A percentile compares a stretch with the other conserved stretches of the same genome.
Conservation (phyloP, 2,329 filamentous ascomycete genomes). For the Aspergillus terreus region DNA sequence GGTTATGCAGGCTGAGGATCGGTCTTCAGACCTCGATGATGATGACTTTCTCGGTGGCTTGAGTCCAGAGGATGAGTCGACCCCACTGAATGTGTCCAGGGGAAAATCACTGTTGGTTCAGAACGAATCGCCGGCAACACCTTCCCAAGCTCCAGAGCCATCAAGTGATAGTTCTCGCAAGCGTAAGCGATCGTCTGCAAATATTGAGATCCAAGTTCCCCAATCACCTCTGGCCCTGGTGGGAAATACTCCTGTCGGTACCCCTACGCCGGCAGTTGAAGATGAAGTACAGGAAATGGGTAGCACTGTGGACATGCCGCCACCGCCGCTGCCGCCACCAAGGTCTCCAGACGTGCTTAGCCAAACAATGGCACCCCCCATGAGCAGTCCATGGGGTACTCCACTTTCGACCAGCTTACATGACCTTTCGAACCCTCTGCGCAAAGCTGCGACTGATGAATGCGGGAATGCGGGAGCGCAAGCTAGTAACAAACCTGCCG, state of each 20-base stretch:
- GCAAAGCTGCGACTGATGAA: neutral
- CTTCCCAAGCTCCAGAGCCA: slow-evolving; percentile 22
- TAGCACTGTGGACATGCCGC: slow-evolving; percentile 16
- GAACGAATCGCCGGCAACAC: slow-evolving; percentile 18
- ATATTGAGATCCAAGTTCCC: slow-evolving; percentile 25
- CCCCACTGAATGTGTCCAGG: slow-evolving; percentile 36
- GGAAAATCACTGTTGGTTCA: slow-evolving; percentile 27
- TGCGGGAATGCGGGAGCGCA: neutral
- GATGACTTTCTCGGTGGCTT: slow-evolving; percentile 43
- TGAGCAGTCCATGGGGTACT: slow-evolving; percentile 31
- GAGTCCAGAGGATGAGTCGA: slow-evolving; percentile 44
- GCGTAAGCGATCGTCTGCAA: slow-evolving; percentile 28
- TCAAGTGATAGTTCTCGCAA: slow-evolving; percentile 32
- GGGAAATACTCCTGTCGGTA: slow-evolving; percentile 17
- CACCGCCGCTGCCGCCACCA: too few relatives aligned
- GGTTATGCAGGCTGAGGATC: slow-evolving; percentile 41
- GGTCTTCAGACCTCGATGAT: slow-evolving; percentile 33
- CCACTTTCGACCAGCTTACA: neutral
- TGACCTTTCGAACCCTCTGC: neutral
- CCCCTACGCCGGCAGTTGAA: slow-evolving; percentile 7
- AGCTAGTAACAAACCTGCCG: slow-evolving; percentile 11
- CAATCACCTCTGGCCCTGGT: slow-evolving; percentile 19
- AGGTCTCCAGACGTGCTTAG: slow-evolving; percentile 16
- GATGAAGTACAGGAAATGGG: neutral
- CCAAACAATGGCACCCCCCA: slow-evolving; percentile 36